A percentile compares a stretch with the other conserved stretches of the same genome.
These are phyloP conservation scores for Hypoxylon sp. DNA, from an alignment of 2,329 filamentous ascomycete genomes.

Conservation along the genomic window DNA sequence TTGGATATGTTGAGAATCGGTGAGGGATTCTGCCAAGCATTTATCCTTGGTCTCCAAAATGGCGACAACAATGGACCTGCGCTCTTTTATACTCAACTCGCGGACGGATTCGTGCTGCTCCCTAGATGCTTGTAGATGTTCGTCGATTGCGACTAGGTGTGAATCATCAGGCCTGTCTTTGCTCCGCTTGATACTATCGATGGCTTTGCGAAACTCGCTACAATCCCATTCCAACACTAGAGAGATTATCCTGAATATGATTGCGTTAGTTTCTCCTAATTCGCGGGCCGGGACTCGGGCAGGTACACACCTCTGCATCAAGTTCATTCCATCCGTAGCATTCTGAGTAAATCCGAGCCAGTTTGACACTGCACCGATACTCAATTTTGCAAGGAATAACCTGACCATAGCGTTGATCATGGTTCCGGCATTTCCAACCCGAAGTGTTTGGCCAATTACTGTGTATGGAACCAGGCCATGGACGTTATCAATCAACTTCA, in stretches of 20 bases:
- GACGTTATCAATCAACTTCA: constrained; percentile 77
- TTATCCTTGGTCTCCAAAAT: constrained; percentile 71
- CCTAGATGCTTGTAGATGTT: constrained; percentile 65
- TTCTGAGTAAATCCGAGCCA: constrained; percentile 80
- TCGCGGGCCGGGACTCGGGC: not conserved
- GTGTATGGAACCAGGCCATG: constrained; percentile 79
- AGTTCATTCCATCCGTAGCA: constrained; percentile 82
- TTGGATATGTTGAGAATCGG: constrained; percentile 70
- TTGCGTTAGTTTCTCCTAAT: constrained; percentile 17
- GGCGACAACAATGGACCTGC: constrained; percentile 72
- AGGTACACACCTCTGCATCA: constrained; percentile 69
- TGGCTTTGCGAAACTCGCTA: constrained; percentile 74
- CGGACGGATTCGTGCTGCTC: constrained; percentile 71
- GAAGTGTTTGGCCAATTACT: constrained; percentile 78
- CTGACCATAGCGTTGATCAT: constrained; percentile 84
- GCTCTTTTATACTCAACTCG: constrained; percentile 62
- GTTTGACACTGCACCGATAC: constrained; percentile 79
- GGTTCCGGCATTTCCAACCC: constrained; percentile 81
- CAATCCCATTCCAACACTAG: constrained; percentile 80
- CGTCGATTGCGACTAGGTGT: constrained; percentile 70
- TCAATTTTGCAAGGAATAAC: constrained; percentile 81
- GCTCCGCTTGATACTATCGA: constrained; percentile 72
- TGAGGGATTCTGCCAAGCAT: constrained; percentile 60
- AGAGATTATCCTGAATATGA: constrained; percentile 72
- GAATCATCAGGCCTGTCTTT: constrained; percentile 70